phyloP scores from a whole-genome alignment of 2,329 filamentous ascomycete genomes.

The Colletotrichum kahawae region DNA sequence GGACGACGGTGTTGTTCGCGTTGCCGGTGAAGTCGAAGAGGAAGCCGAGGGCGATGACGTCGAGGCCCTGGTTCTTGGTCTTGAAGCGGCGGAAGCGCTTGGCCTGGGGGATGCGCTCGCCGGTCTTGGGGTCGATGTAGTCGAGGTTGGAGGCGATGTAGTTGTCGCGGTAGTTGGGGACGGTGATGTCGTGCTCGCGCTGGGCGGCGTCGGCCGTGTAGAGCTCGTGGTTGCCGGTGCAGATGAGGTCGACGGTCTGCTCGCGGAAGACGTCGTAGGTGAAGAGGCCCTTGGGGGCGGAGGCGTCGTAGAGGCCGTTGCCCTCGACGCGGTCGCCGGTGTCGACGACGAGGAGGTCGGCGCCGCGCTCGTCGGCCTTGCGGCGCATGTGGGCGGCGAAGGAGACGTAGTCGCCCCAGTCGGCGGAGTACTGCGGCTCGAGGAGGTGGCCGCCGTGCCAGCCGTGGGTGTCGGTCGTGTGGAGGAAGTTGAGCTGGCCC shows the following conservation, averaged over 20 bases:
- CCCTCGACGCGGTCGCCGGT: constrained; percentile 94
- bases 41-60: constrained; percentile 90
- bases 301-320: constrained; percentile 93
- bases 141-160: constrained; percentile 95
- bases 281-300: constrained; percentile 84
- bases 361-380: constrained; percentile 77
- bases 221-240: constrained; percentile 92
- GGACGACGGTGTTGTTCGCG: constrained; percentile 87
- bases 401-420: constrained; percentile 98
- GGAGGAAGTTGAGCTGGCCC: constrained; percentile 97
- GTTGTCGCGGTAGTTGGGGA: constrained; percentile 79
- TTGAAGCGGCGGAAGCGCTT: constrained; percentile 87
- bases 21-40: constrained; percentile 93
- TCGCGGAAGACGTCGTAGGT: constrained; percentile 86
- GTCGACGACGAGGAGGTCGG: constrained; percentile 90
- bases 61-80: constrained; percentile 86
- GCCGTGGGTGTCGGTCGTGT: constrained; percentile 94
- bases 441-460: constrained; percentile 94
- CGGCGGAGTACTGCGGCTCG: constrained; percentile 92
- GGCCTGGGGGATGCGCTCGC: constrained; percentile 76
- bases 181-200: constrained; percentile 78
- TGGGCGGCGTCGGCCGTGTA: constrained; percentile 82
- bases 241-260: constrained; percentile 84
- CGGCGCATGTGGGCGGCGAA: constrained; percentile 84
- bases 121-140: constrained; percentile 76